Base-by-base conservation (phyloP, 2,329 filamentous ascomycete genomes). In the Didymella glomerata region DNA sequence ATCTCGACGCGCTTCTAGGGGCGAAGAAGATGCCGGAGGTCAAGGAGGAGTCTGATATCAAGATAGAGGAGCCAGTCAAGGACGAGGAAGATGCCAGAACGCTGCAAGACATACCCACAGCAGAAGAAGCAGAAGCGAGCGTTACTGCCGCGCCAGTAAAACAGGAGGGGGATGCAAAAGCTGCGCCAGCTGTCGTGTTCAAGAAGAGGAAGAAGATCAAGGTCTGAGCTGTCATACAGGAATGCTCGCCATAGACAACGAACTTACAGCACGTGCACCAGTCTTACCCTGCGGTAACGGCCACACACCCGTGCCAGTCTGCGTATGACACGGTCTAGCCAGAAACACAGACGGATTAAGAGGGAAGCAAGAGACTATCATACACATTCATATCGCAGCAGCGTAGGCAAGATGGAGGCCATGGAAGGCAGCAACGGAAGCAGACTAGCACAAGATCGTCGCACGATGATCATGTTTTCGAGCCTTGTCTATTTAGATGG, bases 191-290 rank as follows among this genome's bases (percentile, higher is more conserved):
- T 2, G 83, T 92, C 2, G 80, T 92, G 3, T 95, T 94, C 78
- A 94, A 93, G 79, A 93, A 93, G 79, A 82, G 91, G 53, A 94
- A 92, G 71, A 94, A 92, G 71, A 82, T 54, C 48, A 55, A 57
- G 44, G 52, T 47, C 14, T 61, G 48, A 57, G 22, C 24, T 27
- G 41, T 22, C 41, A 20, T n/a, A 44, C 16, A 7, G 6, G 4
- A 25, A 2, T 3, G 8, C 14, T 34, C 20, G 11, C 14, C 18
- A 7, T n/a, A 8, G 14, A 27, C 13, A 18, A 4, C 14, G 16
- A 30, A 46, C 24, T 7, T 4, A 44, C 49, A 30, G 11, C 34
- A 48, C 20, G 1, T 8, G 16, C 18, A 32, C 7, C 22, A 13
- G 18, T n/a, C 13, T 18, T n/a, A 6, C 24, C 5, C 24, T n/a